phyloP scores from a whole-genome alignment of 108 stramenopile species.

The Nitzschia sp. region DNA sequence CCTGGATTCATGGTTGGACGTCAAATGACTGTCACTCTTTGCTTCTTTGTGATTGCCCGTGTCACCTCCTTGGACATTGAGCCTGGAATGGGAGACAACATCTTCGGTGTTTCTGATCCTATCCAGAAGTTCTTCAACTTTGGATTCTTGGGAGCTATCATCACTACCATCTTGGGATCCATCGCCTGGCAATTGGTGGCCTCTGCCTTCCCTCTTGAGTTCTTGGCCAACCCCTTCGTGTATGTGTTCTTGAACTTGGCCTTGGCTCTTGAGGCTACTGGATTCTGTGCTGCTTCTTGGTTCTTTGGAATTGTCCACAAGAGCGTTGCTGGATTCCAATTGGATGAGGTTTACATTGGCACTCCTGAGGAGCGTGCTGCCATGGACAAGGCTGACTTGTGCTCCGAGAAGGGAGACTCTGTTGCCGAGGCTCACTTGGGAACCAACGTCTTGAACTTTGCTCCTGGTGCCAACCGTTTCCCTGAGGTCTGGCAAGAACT shows the following conservation, averaged over 20 bases:
- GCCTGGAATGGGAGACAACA: constrained; percentile 51
- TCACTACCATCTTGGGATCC: constrained; percentile 77
- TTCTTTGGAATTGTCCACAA: constrained; percentile 50
- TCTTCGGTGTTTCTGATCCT: constrained; percentile 63
- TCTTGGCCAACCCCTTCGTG: constrained; percentile 60
- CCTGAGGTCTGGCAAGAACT: background rate
- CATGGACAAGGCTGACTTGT: constrained; percentile 26
- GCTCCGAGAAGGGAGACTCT: constrained; percentile 1
- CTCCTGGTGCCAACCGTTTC: background rate
- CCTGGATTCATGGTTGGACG: constrained; percentile 82
- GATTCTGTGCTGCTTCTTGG: constrained; percentile 66
- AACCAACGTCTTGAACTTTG: constrained; percentile 15
- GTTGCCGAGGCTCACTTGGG: constrained; percentile 10
- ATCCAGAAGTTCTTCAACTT: constrained; percentile 77
- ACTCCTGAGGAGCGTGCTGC: constrained; percentile 60
- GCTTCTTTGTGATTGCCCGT: constrained; percentile 74
- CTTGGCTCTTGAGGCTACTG: constrained; percentile 56
- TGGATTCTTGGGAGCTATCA: constrained; percentile 80
- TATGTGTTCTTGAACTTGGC: constrained; percentile 51
- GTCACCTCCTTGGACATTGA: constrained; percentile 57
- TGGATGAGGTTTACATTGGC: constrained; percentile 66
- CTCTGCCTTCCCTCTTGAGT: constrained; percentile 65
- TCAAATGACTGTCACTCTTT: constrained; percentile 65
- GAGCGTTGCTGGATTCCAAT: constrained; percentile 47
- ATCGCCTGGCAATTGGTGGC: constrained; percentile 78